These are phyloP conservation scores for Desmodesmus armatus DNA, from an alignment of 139 green algal genomes.

Conservation along the genomic window DNA sequence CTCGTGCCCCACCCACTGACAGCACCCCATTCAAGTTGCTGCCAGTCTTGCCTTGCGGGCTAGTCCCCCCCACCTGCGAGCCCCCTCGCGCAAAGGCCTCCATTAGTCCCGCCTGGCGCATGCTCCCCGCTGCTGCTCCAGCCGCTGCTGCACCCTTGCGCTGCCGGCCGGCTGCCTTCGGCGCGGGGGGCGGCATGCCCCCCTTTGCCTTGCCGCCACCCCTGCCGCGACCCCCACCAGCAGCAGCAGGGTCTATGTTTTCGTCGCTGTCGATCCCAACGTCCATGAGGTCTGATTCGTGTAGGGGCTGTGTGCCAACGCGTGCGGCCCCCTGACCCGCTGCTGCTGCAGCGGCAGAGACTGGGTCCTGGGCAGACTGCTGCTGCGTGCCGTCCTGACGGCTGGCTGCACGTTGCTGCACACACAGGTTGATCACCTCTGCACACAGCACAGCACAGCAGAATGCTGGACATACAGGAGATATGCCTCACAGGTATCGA, in stretches of 20 bases:
- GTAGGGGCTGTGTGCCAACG: neutral
- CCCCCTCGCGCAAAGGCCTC: neutral
- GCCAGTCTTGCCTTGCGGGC: neutral
- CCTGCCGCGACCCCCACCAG: neutral
- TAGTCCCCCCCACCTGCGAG: neutral
- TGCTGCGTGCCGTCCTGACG: neutral
- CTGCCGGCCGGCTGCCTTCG: neutral
- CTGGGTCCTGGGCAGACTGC: neutral
- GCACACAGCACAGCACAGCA: no score
- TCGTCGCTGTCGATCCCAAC: neutral
- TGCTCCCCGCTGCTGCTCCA: neutral
- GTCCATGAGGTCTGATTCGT: neutral
- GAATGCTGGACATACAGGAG: no score
- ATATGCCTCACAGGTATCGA: no score
- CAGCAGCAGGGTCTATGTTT: neutral
- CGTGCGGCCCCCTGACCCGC: neutral
- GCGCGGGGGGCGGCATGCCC: neutral
- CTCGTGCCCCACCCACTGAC: no score
- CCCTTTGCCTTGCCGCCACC: neutral
- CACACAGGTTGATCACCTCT: slow-evolving; percentile 20
- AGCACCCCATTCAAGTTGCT: slow-evolving; percentile 13
- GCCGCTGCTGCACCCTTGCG: neutral
- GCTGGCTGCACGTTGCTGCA: neutral
- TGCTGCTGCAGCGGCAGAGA: neutral
- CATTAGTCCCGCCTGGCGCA: slow-evolving; percentile 15